A percentile compares a stretch with the other conserved stretches of the same genome.
phyloP scores from a whole-genome alignment of 1,284 basidiomycete species.

The Sporisorium sorghi region DNA sequence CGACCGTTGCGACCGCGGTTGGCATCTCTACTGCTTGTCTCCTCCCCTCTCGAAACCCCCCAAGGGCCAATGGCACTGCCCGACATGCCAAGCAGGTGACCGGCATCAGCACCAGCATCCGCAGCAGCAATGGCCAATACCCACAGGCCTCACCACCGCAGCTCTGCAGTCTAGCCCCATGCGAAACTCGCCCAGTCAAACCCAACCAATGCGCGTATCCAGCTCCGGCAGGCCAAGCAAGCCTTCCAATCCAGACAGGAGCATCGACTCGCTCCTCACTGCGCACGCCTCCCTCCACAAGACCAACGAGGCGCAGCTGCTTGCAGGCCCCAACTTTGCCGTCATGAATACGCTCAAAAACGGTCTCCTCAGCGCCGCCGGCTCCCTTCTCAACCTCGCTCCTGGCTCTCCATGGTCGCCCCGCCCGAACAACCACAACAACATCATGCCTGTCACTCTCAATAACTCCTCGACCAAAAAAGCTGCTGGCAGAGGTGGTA shows the following conservation, averaged over 20 bases:
- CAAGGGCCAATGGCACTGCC: conserved; percentile 60
- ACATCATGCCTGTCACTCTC: conserved; percentile 2
- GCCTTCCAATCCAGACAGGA: conserved; percentile 37
- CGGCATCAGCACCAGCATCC: conserved; percentile 15
- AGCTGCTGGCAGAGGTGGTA: conserved; percentile 13
- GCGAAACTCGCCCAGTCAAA: not conserved
- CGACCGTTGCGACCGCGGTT: conserved; percentile 94
- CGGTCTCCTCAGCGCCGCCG: conserved; percentile 35
- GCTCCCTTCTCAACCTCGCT: conserved; percentile 28
- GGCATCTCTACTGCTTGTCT: conserved; percentile 88
- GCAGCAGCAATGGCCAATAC: conserved; percentile 1
- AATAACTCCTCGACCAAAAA: conserved; percentile 15
- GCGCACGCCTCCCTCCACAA: conserved; percentile 15
- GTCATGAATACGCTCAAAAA: conserved; percentile 44
- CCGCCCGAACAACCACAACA: not conserved
- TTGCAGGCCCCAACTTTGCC: conserved; percentile 24
- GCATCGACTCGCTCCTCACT: conserved; percentile 38
- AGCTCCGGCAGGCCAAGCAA: conserved; percentile 38
- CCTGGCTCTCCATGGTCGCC: conserved; percentile 32
- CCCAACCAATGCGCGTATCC: conserved; percentile 10
- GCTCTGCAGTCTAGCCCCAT: conserved; percentile 8
- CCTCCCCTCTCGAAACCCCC: conserved; percentile 72
- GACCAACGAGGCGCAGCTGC: conserved; percentile 11
- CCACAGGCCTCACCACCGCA: not conserved
- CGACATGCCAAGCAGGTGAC: conserved; percentile 54